Base-by-base conservation (phyloP, 768 basidiomycete genomes). In the Calocera cornea region DNA sequence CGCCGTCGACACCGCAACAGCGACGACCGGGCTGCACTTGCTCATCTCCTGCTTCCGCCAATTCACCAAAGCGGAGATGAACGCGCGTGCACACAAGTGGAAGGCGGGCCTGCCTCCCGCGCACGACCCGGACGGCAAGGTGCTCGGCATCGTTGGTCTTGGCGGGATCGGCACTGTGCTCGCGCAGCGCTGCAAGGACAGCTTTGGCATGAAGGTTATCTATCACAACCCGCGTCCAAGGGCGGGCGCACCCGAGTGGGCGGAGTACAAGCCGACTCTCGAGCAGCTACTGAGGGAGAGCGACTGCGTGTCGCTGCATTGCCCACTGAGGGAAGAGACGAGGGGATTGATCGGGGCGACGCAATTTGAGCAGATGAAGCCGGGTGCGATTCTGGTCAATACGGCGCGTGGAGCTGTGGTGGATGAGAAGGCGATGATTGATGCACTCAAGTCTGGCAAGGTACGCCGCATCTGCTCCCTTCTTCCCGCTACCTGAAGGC, bases 371-470 rank as follows among this genome's bases (percentile, higher is more conserved):
- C 79, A 81, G 71, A 79, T 95, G 80, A 94, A 89, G 78, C 84
- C 82, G 49, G 89, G 89, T 2, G 82, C 85, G 1, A 82, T 92
- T 65, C 83, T 95, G 72, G 83, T 94, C 69, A 94, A 94, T 76
- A 94, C 92, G 1, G 91, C 92, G 24, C 79, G 94, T n/a, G 94
- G 94, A 12, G 94, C 89, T 73, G 85, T 95, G 29, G 82, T 97
- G 36, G 90, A 95, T 70, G 92, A 95, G 76, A 85, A 83, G 5
- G 94, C 91, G 2, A 80, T 97, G 79, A 89, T 95, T 69, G 82
- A 82, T 33, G 92, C 92, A 27, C 76, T 97, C 65, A 86, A 92
- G 73, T 87, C 88, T 71, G 92, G 92, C 12, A 91, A 95, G 76
- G 92, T 94, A 74, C 74, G 90, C 80, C 5, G 47, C 24, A 63